A percentile compares a stretch with the other conserved stretches of the same genome.
These are phyloP conservation scores for Dinochytrium kinnereticum DNA, from an alignment of 371 early-diverging fungal species.

Conservation along the genomic window DNA sequence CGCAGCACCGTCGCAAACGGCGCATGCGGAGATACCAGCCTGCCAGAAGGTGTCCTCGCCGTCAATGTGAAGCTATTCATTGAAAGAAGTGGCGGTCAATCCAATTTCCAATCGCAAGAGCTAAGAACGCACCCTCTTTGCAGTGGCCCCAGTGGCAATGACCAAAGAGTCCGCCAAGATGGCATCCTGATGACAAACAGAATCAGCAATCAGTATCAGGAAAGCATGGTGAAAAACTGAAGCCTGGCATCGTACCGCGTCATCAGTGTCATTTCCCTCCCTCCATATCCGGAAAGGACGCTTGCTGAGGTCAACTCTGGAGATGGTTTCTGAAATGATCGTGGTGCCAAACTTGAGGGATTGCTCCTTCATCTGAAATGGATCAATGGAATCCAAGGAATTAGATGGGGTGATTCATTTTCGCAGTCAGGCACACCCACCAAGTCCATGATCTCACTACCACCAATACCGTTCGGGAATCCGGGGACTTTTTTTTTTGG, in stretches of 20 bases:
- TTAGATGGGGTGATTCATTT: not conserved
- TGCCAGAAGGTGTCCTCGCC: slow-evolving; percentile 92
- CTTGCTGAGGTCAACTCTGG: slow-evolving; percentile 76
- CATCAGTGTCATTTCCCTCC: slow-evolving; percentile 75
- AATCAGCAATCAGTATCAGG: no score
- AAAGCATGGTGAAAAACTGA: not conserved
- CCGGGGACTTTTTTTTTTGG: slow-evolving; percentile 10
- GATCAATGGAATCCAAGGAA: slow-evolving; percentile 55
- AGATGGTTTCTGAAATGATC: slow-evolving; percentile 89
- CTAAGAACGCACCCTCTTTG: slow-evolving; percentile 77
- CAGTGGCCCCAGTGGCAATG: slow-evolving; percentile 98
- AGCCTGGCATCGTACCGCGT: slow-evolving; percentile 37
- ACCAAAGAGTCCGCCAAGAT: slow-evolving; percentile 81
- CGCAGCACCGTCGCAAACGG: slow-evolving; percentile 98
- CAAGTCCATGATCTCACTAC: slow-evolving; percentile 48
- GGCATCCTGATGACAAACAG: slow-evolving; percentile 31
- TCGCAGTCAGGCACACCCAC: not conserved
- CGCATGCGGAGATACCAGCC: slow-evolving; percentile 98
- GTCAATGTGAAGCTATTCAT: slow-evolving; percentile 47
- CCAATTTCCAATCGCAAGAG: not conserved
- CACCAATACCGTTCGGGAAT: slow-evolving; percentile 77
- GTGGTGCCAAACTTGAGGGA: slow-evolving; percentile 81
- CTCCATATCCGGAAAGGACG: slow-evolving; percentile 93
- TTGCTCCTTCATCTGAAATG: slow-evolving; percentile 72
- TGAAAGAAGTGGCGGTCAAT: no score